Evolutionary conservation across 108 stramenopile genomes (phyloP), one percentile per base, ranked within the genome.

Genomic region (Aurantiochytrium sp.): DNA sequence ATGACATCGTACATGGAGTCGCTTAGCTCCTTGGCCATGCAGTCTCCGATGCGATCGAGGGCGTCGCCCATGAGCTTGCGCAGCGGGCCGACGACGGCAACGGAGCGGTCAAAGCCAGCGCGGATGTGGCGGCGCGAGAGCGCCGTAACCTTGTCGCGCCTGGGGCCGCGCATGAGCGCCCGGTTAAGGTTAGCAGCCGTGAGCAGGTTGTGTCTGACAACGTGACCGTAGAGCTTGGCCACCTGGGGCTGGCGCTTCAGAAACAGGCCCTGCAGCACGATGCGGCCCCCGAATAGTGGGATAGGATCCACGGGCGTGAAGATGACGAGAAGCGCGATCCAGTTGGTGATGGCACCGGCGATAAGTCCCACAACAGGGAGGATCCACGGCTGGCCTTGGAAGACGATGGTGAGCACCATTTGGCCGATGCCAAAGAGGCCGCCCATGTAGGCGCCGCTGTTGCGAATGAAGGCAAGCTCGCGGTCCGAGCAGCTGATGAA

Each of bases 401-500:
- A 97, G 34, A 96, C 89, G 55, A 94, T 93, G 94, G 94, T 97
- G 19, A 96, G 86, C 8, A 89, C 68, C 94, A 96, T 97, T 90
- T 98, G 98, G 22, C 95, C 85, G 24, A 94, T 65, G 52, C 97
- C 97, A 90, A 98, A 97, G 22, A 97, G 55, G 89, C 96, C 96
- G 31, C 97, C 97, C 91, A 97, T 97, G 48, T 96, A 96, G 55
- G 97, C 95, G 31, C 98, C 98, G 55, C 93, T 94, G 34, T 90
- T 86, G 55, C 95, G 92, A 68, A 98, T 96, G 90, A 98, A 98
- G 68, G 89, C 88, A 54, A 98, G 92, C 91, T 98, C 98, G 48
- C 95, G 95, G 5, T 95, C 96, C 37, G 97, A 97, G 86, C 95
- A 96, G 88, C 96, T 95, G 91, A 95, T 92, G 91, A 98, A 98